Evolutionary conservation across 768 basidiomycete genomes (phyloP).

Genomic region (Pleurotus platypus): DNA sequence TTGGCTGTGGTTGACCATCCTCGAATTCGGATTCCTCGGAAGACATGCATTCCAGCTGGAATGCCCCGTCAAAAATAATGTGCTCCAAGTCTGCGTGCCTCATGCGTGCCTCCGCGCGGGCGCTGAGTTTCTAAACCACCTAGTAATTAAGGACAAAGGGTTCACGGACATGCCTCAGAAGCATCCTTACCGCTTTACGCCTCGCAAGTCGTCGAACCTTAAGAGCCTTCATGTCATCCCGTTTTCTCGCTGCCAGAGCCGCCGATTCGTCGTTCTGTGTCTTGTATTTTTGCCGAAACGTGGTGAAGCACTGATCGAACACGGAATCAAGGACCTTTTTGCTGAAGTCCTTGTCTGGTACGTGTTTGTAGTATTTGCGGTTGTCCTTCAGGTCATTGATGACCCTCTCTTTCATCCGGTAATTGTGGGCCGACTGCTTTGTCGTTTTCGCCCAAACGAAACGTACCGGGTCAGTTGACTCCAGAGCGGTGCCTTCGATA

Average conservation of each 20-base stretch:
- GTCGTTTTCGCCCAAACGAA: conserved; percentile 81
- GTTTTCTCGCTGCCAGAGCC: conserved; percentile 40
- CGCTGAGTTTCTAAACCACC: conserved; percentile 56
- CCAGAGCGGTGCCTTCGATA: conserved; percentile 45
- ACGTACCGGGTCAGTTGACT: conserved; percentile 53
- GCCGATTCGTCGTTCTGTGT: conserved; percentile 48
- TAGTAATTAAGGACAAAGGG: conserved; percentile 7
- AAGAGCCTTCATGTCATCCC: conserved; percentile 61
- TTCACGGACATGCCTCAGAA: neutral
- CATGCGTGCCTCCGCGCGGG: conserved; percentile 58
- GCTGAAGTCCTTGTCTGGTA: conserved; percentile 61
- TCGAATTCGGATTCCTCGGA: conserved; percentile 73
- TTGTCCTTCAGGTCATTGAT: conserved; percentile 57
- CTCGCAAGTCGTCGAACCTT: conserved; percentile 58
- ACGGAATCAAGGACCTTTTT: conserved; percentile 56
- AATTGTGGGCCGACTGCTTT: conserved; percentile 72
- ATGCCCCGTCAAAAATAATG: conserved; percentile 63
- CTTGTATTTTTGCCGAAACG: conserved; percentile 64
- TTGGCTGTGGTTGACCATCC: conserved; percentile 23
- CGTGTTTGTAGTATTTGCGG: conserved; percentile 55
- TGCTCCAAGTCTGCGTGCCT: conserved; percentile 53
- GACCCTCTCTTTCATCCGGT: conserved; percentile 64
- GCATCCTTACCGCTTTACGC: conserved; percentile 54
- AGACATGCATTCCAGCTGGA: conserved; percentile 77
- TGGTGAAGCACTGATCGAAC: conserved; percentile 72